Conservation (phyloP, 2,329 filamentous ascomycete species). For the Penicillium thymicola region DNA sequence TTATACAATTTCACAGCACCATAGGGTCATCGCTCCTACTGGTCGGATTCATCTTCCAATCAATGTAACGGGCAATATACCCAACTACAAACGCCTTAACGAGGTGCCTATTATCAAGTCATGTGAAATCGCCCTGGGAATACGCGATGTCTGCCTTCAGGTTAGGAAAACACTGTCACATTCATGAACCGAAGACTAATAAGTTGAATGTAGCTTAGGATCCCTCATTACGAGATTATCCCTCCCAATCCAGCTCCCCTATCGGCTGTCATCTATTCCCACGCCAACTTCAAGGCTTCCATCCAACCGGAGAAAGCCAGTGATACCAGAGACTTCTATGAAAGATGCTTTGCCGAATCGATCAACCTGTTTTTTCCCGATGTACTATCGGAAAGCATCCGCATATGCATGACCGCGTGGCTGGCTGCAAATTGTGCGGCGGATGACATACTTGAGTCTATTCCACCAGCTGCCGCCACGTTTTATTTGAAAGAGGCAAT, state of each 20-base stretch:
- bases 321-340: constrained; percentile 1
- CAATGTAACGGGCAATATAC: background rate
- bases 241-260: background rate
- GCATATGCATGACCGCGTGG: constrained; percentile 2
- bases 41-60: background rate
- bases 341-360: constrained; percentile 1
- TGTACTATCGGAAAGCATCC: background rate
- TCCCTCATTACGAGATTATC: constrained; percentile 1
- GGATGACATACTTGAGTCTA: background rate
- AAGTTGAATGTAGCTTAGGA: background rate
- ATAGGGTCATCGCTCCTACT: no score
- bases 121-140: background rate
- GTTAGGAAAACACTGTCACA: background rate
- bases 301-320: background rate
- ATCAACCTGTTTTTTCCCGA: constrained; percentile 4
- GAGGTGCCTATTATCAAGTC: background rate
- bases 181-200: background rate
- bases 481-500: background rate
- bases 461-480: background rate
- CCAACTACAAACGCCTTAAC: background rate
- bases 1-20: background rate
- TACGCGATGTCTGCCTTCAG: background rate
- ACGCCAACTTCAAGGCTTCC: background rate
- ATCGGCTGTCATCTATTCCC: background rate
- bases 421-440: constrained; percentile 1